Evolutionary conservation across 495 filamentous ascomycete species (phyloP).

Genomic region (Penicillium canescens): DNA sequence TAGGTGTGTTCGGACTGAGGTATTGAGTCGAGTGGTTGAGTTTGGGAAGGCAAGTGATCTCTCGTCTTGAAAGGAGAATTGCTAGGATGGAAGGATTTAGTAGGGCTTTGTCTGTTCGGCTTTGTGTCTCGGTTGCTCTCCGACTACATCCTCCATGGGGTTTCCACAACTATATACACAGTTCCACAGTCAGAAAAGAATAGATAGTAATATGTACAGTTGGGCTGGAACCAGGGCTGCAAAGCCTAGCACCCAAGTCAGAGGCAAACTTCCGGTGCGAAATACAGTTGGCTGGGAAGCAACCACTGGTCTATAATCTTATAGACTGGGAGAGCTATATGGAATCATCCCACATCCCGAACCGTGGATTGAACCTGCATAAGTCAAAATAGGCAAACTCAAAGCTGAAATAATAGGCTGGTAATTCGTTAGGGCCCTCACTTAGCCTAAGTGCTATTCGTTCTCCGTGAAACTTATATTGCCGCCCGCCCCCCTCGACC

Average conservation of each 20-base stretch:
- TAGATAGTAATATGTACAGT: neutral
- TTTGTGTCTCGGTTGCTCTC: no score
- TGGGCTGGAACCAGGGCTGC: constrained; percentile 4
- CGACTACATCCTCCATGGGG: no score
- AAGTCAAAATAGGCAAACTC: neutral
- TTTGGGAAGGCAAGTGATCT: no score
- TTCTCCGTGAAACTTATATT: constrained; percentile 4
- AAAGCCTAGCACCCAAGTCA: constrained; percentile 1
- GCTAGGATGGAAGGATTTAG: no score
- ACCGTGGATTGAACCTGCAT: no score
- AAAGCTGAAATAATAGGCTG: constrained; percentile 2
- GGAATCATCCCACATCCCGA: neutral
- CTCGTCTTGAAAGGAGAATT: no score
- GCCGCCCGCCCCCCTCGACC: neutral
- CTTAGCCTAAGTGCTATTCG: neutral
- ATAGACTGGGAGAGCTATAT: neutral
- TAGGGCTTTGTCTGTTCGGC: no score
- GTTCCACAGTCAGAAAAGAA: neutral
- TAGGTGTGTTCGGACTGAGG: no score
- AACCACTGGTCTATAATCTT: neutral
- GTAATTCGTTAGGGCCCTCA: neutral
- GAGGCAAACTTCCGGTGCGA: neutral
- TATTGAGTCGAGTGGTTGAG: no score
- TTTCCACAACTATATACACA: neutral
- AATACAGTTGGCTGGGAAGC: constrained; percentile 4